Evolutionary conservation across 1,139 yeast species (phyloP).

Genomic region (Suhomyces ambrosiae): DNA sequence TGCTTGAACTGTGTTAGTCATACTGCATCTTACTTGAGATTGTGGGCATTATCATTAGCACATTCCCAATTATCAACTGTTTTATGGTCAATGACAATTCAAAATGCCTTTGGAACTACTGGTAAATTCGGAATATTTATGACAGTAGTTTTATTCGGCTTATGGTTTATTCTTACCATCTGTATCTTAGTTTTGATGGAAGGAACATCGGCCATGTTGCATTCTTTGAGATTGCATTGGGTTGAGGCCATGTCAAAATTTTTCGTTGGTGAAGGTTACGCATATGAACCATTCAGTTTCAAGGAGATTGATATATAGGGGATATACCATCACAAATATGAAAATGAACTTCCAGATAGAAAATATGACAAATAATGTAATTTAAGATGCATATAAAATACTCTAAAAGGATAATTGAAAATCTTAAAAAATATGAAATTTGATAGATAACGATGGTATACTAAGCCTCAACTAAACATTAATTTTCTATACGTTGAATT

Average conservation of each 20-base stretch:
- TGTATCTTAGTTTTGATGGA: constrained; percentile 95
- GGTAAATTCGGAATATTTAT: constrained; percentile 71
- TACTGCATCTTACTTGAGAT: constrained; percentile 93
- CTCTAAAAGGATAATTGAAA: too few species aligned
- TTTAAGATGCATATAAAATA: too few species aligned
- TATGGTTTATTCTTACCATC: constrained; percentile 93
- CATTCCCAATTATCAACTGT: constrained; percentile 95
- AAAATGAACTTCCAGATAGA: neutral
- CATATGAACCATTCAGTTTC: constrained; percentile 71
- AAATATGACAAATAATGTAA: too few species aligned
- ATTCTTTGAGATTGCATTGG: constrained; percentile 96
- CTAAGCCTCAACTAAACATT: too few species aligned
- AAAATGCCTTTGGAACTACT: constrained; percentile 72
- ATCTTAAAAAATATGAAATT: too few species aligned
- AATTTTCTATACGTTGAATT: too few species aligned
- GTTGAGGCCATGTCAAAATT: constrained; percentile 99
- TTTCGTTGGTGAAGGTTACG: constrained; percentile 92
- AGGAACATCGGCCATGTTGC: constrained; percentile 98
- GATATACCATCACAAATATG: neutral
- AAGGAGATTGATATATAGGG: constrained; percentile 11
- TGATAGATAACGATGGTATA: too few species aligned
- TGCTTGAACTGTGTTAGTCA: constrained; percentile 97
- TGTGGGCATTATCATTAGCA: constrained; percentile 97
- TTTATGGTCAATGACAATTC: constrained; percentile 93
- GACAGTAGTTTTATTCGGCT: constrained; percentile 79